Evolutionary conservation across 805 yeast genomes (phyloP).

Genomic region (Wickerhamiella australiensis): DNA sequence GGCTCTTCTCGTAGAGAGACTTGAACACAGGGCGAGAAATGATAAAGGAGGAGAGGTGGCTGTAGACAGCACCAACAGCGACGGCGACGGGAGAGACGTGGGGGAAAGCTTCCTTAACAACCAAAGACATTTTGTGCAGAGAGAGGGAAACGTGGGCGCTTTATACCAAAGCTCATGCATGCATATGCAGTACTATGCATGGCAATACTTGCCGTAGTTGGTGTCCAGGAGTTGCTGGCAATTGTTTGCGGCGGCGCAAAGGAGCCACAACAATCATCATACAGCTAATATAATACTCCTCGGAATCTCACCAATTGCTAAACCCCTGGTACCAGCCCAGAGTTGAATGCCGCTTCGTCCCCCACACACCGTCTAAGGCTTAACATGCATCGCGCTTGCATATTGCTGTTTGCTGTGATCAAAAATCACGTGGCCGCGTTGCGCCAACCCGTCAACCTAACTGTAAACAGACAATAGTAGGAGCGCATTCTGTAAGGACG

Average conservation of each 20-base stretch:
- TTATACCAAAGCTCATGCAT: conserved; percentile 7
- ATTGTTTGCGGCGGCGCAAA: background rate
- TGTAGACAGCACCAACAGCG: conserved; percentile 32
- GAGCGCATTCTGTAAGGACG: too few relatives aligned
- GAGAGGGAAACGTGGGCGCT: background rate
- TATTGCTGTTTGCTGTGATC: conserved; percentile 8
- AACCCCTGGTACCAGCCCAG: too few relatives aligned
- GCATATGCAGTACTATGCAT: conserved; percentile 7
- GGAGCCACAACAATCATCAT: background rate
- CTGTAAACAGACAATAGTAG: too few relatives aligned
- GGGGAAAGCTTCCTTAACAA: conserved; percentile 20
- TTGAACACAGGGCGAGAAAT: conserved; percentile 32
- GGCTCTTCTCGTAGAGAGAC: conserved; percentile 30
- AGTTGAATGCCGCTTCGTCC: too few relatives aligned
- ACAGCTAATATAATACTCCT: background rate
- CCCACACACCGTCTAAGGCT: background rate
- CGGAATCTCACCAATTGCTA: background rate
- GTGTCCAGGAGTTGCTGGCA: background rate
- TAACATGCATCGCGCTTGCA: background rate
- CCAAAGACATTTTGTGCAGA: conserved; percentile 18
- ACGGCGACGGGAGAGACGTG: conserved; percentile 25
- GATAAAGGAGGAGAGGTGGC: conserved; percentile 29
- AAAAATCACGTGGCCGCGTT: conserved; percentile 1
- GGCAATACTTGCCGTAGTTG: background rate
- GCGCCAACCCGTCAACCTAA: background rate